Base-by-base conservation (phyloP, 352 stramenopile species). In the Pseudoperonospora humuli region DNA sequence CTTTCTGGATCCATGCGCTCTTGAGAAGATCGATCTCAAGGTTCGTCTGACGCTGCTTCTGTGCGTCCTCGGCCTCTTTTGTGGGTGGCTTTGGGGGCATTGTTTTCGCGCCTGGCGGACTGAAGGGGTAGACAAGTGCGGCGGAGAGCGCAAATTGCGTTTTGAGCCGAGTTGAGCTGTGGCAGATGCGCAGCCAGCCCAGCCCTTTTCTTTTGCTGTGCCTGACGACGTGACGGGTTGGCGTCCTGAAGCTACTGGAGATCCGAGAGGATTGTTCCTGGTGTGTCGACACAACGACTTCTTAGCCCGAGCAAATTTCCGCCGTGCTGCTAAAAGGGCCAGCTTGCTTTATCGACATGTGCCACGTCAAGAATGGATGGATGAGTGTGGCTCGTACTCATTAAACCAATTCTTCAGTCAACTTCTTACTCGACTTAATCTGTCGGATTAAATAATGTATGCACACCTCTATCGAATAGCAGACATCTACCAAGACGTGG, bases 21-120 rank as follows among this genome's bases (percentile, higher is more conserved):
- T 78, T 78, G 51, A 78, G 64, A 26, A 78, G 44, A 45, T 78
- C 67, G 50, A 78, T 78, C 58, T 78, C 67, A 37, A 78, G 67
- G 64, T 78, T 78, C 18, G 61, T 78, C 64, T 78, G 67, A 33
- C 67, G 69, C 61, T 75, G 61, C 57, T 78, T 75, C 54, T 75
- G 64, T 15, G 64, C 54, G 44, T 66, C 64, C 23, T 64, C 57
- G 7, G 60, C 60, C 34, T 64, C 48, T 25, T 67, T 61, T 5
- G 47, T 55, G 25, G 53, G 29, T n/a, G 57, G 43, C 45, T 67
- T 67, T 13, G 58, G 58, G 19, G 54, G 53, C 58, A 64, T 67
- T 39, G 18, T 39, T 55, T 50, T 49, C 35, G 46, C 47, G 40
- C 40, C 17, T 28, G 41, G 26, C 19, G 29, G 40, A 44, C 18